Evolutionary conservation across 1,284 basidiomycete genomes (phyloP), one percentile per base, ranked within the genome.

Genomic region (Pholiota adiposa): DNA sequence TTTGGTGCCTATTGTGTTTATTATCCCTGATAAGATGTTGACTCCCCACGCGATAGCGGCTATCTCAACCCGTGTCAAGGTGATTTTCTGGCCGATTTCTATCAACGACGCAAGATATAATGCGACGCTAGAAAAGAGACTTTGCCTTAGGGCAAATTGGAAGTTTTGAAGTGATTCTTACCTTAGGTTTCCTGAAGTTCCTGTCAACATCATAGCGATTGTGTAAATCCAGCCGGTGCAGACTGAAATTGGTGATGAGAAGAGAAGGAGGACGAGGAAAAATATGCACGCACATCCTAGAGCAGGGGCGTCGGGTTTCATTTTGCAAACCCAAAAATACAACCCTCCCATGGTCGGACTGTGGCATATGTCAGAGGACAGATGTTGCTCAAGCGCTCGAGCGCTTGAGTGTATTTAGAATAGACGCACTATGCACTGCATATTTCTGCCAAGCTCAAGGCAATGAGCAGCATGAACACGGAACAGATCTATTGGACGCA

Each of bases 321-420:
- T 83, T 67, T 80, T 83, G 73, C 82, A 85, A n/a, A 85, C 84
- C 83, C 84, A 86, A 66, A 85, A 86, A 68, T 86, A 86, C 38
- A 86, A 69, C 2, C 83, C 84, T 18, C 84, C 84, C 77, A 85
- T 80, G 1, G 84, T 83, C 0, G 83, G 82, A 61, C 81, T 84
- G 23, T 58, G 31, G 38, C 41, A 38, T 19, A 8, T 36, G 29
- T 46, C 41, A n/a, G 27, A 18, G 11, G 31, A 1, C n/a, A 34
- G 34, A n/a, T 21, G 33, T 55, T 23, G 7, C 29, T 43, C 8
- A 19, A 3, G 14, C 12, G 21, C 29, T 23, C n/a, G 12, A 48
- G 21, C 12, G 21, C 29, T 23, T 19, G 12, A 48, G 21, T 23
- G 48, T 36, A 29, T 27, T 46, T 14, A 29, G 16, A 21, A 29